Percentiles rank a stretch among this genome's conserved stretches.
Conservation (phyloP, 805 yeast species). For the Hanseniaspora valbyensis region DNA sequence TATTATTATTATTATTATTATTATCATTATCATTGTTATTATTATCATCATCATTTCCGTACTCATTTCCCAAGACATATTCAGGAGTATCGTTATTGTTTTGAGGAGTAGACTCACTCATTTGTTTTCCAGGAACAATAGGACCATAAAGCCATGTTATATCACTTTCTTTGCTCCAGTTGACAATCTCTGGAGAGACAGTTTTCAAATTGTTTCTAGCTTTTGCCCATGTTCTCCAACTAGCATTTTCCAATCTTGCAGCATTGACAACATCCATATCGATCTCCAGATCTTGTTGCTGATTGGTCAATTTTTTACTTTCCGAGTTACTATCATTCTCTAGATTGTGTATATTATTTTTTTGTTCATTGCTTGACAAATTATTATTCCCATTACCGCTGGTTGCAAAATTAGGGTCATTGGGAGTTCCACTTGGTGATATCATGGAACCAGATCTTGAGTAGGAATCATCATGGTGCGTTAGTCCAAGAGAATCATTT, state of each 20-base stretch:
- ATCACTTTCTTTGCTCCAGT: constrained; percentile 95
- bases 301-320: background rate
- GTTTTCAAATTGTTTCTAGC: constrained; percentile 67
- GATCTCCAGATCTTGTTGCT: constrained; percentile 8
- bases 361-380: too few relatives aligned
- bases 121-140: constrained; percentile 22
- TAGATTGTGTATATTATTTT: too few relatives aligned
- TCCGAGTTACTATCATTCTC: background rate
- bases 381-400: background rate
- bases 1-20: constrained; percentile 19
- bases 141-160: constrained; percentile 99
- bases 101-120: constrained; percentile 17
- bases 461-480: constrained; percentile 7
- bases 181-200: constrained; percentile 79
- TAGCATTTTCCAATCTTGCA: constrained; percentile 75
- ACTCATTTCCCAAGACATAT: constrained; percentile 16
- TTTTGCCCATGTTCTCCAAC: constrained; percentile 98
- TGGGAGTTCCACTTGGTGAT: constrained; percentile 1
- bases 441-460: constrained; percentile 9
- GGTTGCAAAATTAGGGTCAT: background rate
- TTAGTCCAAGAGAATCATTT: constrained; percentile 2
- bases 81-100: constrained; percentile 17
- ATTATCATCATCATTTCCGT: constrained; percentile 23
- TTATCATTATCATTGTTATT: constrained; percentile 34
- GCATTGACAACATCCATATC: constrained; percentile 61